These are phyloP conservation scores for Lupinus albus DNA, from an alignment of 306 rosid genomes.

Conservation along the genomic window DNA sequence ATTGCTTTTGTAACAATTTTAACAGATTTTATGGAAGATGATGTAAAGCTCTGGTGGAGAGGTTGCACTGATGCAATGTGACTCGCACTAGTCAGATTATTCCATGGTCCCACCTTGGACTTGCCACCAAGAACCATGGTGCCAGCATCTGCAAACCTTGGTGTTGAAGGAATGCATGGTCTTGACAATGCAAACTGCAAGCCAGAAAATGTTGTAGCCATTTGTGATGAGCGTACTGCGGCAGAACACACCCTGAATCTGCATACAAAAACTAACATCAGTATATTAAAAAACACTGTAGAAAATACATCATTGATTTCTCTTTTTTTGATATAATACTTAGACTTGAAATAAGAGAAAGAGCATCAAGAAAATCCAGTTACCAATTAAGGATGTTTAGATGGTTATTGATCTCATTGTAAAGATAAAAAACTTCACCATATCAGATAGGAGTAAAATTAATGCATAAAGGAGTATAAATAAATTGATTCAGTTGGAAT, in stretches of 20 bases:
- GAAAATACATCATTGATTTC: neutral
- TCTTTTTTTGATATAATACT: neutral
- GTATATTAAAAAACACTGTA: neutral
- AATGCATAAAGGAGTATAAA: neutral
- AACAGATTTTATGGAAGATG: constrained; percentile 52
- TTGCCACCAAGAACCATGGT: constrained; percentile 47
- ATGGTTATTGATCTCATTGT: neutral
- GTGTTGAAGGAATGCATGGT: constrained; percentile 60
- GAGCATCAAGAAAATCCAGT: constrained; percentile 2
- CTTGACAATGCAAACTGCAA: constrained; percentile 73
- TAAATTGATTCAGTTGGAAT: too few species aligned
- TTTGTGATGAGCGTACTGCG: constrained; percentile 44
- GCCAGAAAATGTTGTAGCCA: constrained; percentile 75
- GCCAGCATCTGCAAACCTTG: constrained; percentile 48
- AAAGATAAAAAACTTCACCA: neutral
- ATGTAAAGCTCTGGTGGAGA: constrained; percentile 54
- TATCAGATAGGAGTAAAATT: constrained; percentile 1
- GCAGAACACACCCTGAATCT: constrained; percentile 44
- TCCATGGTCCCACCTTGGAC: constrained; percentile 55
- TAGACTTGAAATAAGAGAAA: constrained; percentile 11
- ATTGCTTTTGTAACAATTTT: constrained; percentile 61
- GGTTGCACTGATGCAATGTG: constrained; percentile 58
- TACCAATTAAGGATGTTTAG: neutral
- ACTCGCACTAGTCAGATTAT: constrained; percentile 59
- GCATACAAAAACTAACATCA: constrained; percentile 36